Evolutionary conservation across 2,329 filamentous ascomycete species (phyloP).

Genomic region (Colletotrichum nymphaeae): DNA sequence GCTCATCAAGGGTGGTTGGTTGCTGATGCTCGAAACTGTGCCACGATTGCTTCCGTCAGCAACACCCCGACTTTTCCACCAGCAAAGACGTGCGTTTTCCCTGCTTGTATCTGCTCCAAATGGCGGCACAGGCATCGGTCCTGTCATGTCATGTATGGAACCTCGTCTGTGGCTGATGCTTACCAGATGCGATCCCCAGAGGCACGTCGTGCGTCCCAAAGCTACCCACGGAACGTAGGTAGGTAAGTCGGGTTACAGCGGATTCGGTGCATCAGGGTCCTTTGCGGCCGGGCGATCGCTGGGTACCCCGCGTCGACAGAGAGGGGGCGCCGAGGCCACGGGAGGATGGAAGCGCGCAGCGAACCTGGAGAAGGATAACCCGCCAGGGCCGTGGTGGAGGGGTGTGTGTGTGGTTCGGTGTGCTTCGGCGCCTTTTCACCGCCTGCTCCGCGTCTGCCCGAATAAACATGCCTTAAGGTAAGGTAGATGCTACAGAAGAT

Average conservation of each 20-base stretch:
- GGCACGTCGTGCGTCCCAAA: background rate
- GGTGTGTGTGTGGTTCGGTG: conserved; percentile 27
- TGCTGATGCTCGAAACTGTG: background rate
- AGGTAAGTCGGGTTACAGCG: conserved; percentile 6
- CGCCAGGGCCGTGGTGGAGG: conserved; percentile 28
- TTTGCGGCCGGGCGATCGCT: conserved; percentile 33
- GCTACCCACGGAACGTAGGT: background rate
- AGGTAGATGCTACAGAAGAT: background rate
- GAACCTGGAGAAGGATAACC: conserved; percentile 24
- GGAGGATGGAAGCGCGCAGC: conserved; percentile 17
- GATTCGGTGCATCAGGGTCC: conserved; percentile 30
- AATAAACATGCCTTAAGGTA: background rate
- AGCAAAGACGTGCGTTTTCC: background rate
- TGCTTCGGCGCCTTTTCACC: conserved; percentile 34
- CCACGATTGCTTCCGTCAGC: background rate
- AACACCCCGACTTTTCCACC: conserved; percentile 4
- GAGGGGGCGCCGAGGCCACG: conserved; percentile 1
- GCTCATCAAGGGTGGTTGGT: background rate
- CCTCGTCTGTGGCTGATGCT: conserved; percentile 21
- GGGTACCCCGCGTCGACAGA: conserved; percentile 19
- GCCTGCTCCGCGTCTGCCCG: conserved; percentile 1
- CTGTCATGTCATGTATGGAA: background rate
- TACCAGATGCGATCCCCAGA: conserved; percentile 11
- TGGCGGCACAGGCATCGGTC: background rate
- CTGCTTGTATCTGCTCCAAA: background rate